Conservation (phyloP, 768 basidiomycete species). For the Jaapia argillacea region DNA sequence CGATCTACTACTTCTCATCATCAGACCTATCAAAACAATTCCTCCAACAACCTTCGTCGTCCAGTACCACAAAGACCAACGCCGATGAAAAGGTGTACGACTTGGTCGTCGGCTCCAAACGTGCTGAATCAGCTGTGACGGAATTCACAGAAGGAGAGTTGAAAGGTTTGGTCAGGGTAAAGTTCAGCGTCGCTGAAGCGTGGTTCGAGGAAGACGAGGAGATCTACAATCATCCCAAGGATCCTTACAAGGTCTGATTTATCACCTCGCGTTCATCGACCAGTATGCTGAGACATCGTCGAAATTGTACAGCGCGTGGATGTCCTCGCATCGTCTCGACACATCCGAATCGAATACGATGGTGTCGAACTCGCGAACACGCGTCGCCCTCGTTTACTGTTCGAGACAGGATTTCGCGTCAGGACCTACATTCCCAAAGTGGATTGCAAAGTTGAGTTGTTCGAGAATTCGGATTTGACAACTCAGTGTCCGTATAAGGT, state of each 20-base stretch:
- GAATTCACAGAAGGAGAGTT: constrained; percentile 27
- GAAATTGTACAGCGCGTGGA: constrained; percentile 41
- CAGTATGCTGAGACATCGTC: not conserved
- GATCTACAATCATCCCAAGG: constrained; percentile 51
- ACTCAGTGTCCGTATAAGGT: constrained; percentile 62
- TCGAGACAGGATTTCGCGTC: constrained; percentile 45
- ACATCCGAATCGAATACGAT: constrained; percentile 48
- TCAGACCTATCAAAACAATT: constrained; percentile 35
- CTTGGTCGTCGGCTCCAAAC: constrained; percentile 30
- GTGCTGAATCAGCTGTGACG: constrained; percentile 29
- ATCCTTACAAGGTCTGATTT: constrained; percentile 51
- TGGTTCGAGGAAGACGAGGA: constrained; percentile 68
- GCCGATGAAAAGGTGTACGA: too few species aligned
- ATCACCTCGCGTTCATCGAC: not conserved
- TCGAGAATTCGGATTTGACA: constrained; percentile 34
- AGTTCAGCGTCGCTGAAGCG: constrained; percentile 40
- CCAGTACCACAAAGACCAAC: constrained; percentile 19
- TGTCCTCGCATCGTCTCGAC: constrained; percentile 47
- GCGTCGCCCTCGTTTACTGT: constrained; percentile 39
- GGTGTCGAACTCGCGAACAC: constrained; percentile 59
- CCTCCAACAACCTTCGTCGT: constrained; percentile 24
- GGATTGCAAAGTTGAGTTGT: constrained; percentile 40
- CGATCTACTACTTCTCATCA: constrained; percentile 41
- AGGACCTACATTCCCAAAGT: constrained; percentile 54
- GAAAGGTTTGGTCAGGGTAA: constrained; percentile 37